phyloP scores from a whole-genome alignment of 495 filamentous ascomycete species.

The Hyaloscypha hepaticicola region DNA sequence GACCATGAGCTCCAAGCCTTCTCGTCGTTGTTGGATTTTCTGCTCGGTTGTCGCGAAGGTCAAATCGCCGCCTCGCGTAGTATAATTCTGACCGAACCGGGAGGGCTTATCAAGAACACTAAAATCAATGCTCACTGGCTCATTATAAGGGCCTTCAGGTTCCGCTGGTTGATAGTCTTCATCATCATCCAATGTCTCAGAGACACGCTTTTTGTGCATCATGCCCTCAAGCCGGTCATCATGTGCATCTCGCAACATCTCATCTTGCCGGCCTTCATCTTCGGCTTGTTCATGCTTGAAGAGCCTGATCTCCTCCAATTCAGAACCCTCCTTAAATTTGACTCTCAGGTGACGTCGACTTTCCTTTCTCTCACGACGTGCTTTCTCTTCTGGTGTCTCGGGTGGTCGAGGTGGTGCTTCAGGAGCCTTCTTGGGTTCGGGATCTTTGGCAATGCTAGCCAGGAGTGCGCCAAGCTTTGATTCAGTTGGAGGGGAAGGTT shows the following conservation, averaged over 20 bases:
- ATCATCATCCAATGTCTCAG: constrained; percentile 64
- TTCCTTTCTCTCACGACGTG: constrained; percentile 76
- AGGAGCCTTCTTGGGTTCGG: constrained; percentile 51
- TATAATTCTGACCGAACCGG: constrained; percentile 33
- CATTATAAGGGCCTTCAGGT: constrained; percentile 38
- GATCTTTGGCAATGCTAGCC: constrained; percentile 65
- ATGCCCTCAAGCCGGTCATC: constrained; percentile 77
- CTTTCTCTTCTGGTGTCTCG: constrained; percentile 75
- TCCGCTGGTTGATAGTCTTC: constrained; percentile 46
- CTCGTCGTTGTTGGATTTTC: constrained; percentile 65
- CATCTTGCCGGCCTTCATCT: constrained; percentile 67
- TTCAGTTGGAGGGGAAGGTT: constrained; percentile 33
- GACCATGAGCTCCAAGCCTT: constrained; percentile 78
- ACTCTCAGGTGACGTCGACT: constrained; percentile 68
- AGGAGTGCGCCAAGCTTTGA: constrained; percentile 47
- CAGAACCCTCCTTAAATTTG: constrained; percentile 68
- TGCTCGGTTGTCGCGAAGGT: constrained; percentile 63
- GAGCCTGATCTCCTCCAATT: constrained; percentile 67
- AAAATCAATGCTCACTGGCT: constrained; percentile 53
- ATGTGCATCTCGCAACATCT: constrained; percentile 63
- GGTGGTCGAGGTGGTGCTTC: constrained; percentile 55
- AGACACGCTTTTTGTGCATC: constrained; percentile 64
- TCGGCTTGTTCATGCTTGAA: constrained; percentile 76
- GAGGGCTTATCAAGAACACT: constrained; percentile 38
- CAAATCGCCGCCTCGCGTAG: constrained; percentile 62